Evolutionary conservation across 1,284 basidiomycete genomes (phyloP), one percentile per base, ranked within the genome.

Genomic region (Melampsora allii-populina): DNA sequence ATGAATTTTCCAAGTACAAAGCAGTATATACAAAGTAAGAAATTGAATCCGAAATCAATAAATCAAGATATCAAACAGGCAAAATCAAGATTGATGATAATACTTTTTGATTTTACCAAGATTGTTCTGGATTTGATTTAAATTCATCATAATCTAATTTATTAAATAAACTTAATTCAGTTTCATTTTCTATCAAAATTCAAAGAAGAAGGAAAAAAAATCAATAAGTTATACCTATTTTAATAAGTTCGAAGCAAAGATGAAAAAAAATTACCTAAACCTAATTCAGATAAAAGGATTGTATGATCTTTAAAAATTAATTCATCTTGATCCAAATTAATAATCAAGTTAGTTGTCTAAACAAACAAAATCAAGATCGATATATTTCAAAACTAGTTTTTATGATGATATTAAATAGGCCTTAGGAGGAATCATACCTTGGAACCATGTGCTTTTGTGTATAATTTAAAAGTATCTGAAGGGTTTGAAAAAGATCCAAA

Each of bases 271-370:
- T n/a, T 19, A 72, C 69, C 69, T 58, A 72, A 48, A 27, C 69
- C 69, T 33, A 64, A 64, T 7, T 72, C 50, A 14, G 48, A 39
- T 27, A 72, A 33, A 14, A 9, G 17, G 19, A 58, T 65, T 19
- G 48, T 56, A 9, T 39, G 27, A 36, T 65, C 69, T 0, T 31
- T 50, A 27, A 72, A 58, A 3, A 72, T 72, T 48, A 60, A 65
- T 2, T 72, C 69, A 27, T 72, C 69, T 19, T 72, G 48, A 31
- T 72, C 69, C 12, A 72, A 29, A 36, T 72, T 72, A 24, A 72
- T 72, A 33, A 72, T 65, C 19, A 72, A 29, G 59, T 72, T 72
- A n/a, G 69, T 72, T 24, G 69, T 64, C 69, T 72, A 24, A 56
- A 56, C 12, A 56, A 14, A 14, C 14, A 53, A 42, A 29, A 46